These are phyloP conservation scores for Leccinum subtestaceum DNA, from an alignment of 768 basidiomycete genomes.

Conservation along the genomic window DNA sequence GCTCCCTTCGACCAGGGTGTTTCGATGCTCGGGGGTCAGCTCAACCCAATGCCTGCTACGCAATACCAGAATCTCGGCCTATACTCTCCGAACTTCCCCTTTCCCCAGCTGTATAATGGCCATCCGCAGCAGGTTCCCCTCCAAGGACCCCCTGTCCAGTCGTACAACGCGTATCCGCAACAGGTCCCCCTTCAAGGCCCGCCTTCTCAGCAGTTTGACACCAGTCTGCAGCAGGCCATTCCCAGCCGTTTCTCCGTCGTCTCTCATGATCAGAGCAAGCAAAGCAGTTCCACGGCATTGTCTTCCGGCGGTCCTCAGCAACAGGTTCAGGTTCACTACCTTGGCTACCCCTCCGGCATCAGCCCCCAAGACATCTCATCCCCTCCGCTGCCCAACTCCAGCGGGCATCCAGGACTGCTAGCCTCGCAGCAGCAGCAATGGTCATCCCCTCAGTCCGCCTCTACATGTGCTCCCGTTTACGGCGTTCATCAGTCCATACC, in stretches of 20 bases:
- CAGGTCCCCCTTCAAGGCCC: constrained; percentile 1
- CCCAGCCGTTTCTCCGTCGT: neutral
- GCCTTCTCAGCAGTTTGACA: neutral
- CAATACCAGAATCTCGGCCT: constrained; percentile 6
- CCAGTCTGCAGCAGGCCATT: neutral
- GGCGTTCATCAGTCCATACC: neutral
- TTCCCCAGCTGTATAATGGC: constrained; percentile 5
- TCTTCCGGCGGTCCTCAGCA: neutral
- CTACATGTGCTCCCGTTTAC: neutral
- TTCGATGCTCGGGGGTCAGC: constrained; percentile 12
- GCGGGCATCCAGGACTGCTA: constrained; percentile 2
- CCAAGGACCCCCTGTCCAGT: neutral
- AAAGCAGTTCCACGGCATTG: neutral
- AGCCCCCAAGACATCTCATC: neutral
- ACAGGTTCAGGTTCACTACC: constrained; percentile 1
- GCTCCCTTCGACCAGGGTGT: neutral
- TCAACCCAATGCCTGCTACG: neutral
- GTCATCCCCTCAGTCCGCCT: neutral
- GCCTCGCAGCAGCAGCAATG: neutral
- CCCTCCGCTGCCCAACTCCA: constrained; percentile 20
- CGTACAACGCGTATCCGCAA: constrained; percentile 1
- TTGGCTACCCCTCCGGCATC: constrained; percentile 8
- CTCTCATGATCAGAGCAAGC: neutral
- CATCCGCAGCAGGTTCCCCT: neutral
- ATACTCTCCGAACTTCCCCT: constrained; percentile 1